These are phyloP conservation scores for Paulownia fortunei DNA, from an alignment of 257 asterid species.

Conservation along the genomic window DNA sequence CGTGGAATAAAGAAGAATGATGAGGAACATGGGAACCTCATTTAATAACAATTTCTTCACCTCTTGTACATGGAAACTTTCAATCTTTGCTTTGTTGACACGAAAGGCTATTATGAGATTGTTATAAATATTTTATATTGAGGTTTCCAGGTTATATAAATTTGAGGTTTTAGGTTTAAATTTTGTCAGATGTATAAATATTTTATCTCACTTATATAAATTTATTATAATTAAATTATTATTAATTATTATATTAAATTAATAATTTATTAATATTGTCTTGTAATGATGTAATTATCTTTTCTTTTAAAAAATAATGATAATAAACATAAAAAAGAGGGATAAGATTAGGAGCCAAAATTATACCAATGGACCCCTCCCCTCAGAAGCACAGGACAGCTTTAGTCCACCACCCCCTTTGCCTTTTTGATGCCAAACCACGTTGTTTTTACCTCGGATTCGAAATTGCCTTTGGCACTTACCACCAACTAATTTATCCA, in stretches of 20 bases:
- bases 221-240: no score
- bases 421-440: slow-evolving; percentile 18
- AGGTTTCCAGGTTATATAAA: no score
- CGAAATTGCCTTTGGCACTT: slow-evolving; percentile 29
- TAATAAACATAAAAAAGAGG: slow-evolving; percentile 4
- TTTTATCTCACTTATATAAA: no score
- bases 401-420: slow-evolving; percentile 39
- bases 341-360: slow-evolving; percentile 34
- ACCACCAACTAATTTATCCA: slow-evolving; percentile 16
- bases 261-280: no score
- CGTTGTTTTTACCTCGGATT: slow-evolving; percentile 40
- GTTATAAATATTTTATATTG: neutral
- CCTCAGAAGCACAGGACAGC: slow-evolving; percentile 35
- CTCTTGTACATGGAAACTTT: slow-evolving; percentile 22
- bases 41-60: slow-evolving; percentile 26
- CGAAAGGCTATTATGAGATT: slow-evolving; percentile 45
- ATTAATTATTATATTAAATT: neutral
- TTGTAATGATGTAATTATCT: no score
- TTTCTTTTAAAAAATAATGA: neutral
- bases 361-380: slow-evolving; percentile 42
- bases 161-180: no score
- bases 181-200: no score
- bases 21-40: slow-evolving; percentile 22
- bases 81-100: slow-evolving; percentile 49
- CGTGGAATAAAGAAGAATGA: slow-evolving; percentile 24